These are phyloP conservation scores for Xylariomycetidae sp. DNA, from an alignment of 2,329 filamentous ascomycete species.

Conservation along the genomic window DNA sequence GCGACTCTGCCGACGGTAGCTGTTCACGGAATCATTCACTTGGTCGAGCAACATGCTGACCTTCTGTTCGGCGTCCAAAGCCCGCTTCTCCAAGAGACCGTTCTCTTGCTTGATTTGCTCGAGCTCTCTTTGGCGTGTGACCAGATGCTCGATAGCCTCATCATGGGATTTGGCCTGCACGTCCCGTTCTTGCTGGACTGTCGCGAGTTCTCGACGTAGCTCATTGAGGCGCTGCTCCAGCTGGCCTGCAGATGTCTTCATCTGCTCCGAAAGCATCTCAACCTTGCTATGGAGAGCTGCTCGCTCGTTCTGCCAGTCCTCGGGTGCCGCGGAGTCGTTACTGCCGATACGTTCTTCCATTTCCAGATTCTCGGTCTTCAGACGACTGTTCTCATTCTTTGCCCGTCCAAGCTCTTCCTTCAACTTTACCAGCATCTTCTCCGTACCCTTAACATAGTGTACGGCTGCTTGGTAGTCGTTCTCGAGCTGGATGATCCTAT, in stretches of 20 bases:
- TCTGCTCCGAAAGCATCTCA: constrained; percentile 60
- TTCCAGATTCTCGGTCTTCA: constrained; percentile 75
- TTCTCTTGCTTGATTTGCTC: constrained; percentile 83
- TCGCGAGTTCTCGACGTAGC: constrained; percentile 63
- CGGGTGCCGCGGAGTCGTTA: constrained; percentile 36
- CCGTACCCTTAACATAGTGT: constrained; percentile 95
- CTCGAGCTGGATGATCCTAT: constrained; percentile 89
- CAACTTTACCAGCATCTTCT: constrained; percentile 98
- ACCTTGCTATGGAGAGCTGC: constrained; percentile 62
- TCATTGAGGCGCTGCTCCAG: constrained; percentile 66
- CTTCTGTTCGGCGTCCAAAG: constrained; percentile 84
- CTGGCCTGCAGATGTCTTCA: constrained; percentile 57
- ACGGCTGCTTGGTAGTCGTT: constrained; percentile 97
- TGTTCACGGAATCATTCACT: constrained; percentile 88
- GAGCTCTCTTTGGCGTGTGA: constrained; percentile 58
- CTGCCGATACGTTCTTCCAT: constrained; percentile 45
- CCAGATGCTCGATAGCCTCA: constrained; percentile 55
- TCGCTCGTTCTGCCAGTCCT: constrained; percentile 72
- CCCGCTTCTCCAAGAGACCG: constrained; percentile 70
- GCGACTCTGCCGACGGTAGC: constrained; percentile 75
- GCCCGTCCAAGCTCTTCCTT: constrained; percentile 94
- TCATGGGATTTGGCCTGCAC: constrained; percentile 41
- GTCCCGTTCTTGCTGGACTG: constrained; percentile 64
- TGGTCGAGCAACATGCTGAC: constrained; percentile 91
- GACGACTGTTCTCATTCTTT: constrained; percentile 75